A percentile compares a stretch with the other conserved stretches of the same genome.
phyloP scores from a whole-genome alignment of 805 yeast genomes.

The Ogataea minuta region DNA sequence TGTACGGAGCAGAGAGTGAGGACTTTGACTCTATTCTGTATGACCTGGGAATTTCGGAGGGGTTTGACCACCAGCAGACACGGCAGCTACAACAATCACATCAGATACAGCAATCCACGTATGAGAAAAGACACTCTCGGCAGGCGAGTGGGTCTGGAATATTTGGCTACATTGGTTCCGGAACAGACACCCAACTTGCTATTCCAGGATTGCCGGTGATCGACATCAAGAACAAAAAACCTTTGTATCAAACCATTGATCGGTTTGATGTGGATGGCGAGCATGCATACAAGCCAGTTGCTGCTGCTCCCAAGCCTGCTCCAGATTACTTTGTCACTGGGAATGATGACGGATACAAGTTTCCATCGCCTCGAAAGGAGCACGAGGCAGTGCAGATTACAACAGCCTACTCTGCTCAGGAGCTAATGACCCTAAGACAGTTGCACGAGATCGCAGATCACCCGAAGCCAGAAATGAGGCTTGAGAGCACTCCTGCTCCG shows the following conservation, averaged over 20 bases:
- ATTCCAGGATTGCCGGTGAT: constrained; percentile 47
- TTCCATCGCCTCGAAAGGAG: constrained; percentile 45
- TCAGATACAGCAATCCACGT: constrained; percentile 1
- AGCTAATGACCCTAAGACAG: constrained; percentile 34
- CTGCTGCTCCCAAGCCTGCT: constrained; percentile 6
- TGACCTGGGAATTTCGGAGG: constrained; percentile 32
- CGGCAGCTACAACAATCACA: background rate
- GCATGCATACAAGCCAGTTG: constrained; percentile 9
- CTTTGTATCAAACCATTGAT: constrained; percentile 36
- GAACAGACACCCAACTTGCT: constrained; percentile 55
- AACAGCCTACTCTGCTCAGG: constrained; percentile 40
- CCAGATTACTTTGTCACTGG: constrained; percentile 50
- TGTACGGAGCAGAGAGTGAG: constrained; percentile 14
- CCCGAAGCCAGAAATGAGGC: background rate
- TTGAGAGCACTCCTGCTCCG: constrained; percentile 1
- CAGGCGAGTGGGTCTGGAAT: constrained; percentile 78
- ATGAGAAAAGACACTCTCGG: constrained; percentile 46
- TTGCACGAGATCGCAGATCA: constrained; percentile 12
- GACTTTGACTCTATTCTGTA: constrained; percentile 32
- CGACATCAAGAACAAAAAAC: constrained; percentile 27
- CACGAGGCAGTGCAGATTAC: constrained; percentile 25
- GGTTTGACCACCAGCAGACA: constrained; percentile 27
- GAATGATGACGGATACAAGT: constrained; percentile 51
- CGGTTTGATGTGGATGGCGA: constrained; percentile 32
- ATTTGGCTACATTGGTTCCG: constrained; percentile 63